Evolutionary conservation across 148 eudicot species (phyloP), one percentile per base, ranked within the genome.

Genomic region (Agrostemma githago): DNA sequence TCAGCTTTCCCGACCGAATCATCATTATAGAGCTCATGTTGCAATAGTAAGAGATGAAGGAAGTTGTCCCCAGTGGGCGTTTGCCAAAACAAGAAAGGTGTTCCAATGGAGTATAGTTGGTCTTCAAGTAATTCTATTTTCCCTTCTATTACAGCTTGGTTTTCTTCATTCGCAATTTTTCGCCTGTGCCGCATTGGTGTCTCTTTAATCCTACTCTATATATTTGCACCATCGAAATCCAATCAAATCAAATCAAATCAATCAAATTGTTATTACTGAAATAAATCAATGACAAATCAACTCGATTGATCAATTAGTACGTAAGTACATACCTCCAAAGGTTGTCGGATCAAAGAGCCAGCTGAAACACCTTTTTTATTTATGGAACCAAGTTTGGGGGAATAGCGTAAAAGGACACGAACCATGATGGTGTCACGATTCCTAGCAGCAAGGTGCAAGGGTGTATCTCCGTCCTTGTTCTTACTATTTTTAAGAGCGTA

Each of bases 391-490:
- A 73, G 60, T 21, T 62, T 73, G 0, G 43, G 20, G 0, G 40
- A 43, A 3, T 41, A 62, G 62, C 53, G 44, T 2, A 62, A 6
- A 19, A 73, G 42, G 14, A 64, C 70, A 16, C 43, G 62, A 1
- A 66, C 77, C 77, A 66, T 74, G 7, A 16, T 17, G 1, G 44
- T 66, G 53, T 74, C 70, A 12, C 3, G 10, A 17, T 17, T 19
- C 20, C 37, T 66, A 15, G 70, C 63, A 65, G 77, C 77, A 16
- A 74, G 4, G 41, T 74, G 71, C 5, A 66, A 74, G 4, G 77
- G 64, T 4, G 77, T 74, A 66, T 74, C 34, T 51, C 77, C 77
- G 7, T 48, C 38, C 10, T 39, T 37, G 9, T 74, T 7, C 6
- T 38, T 59, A 19, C n/a, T 1, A 66, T 66, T 53, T 5, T 20